phyloP scores from a whole-genome alignment of 2,329 filamentous ascomycete genomes.

The Aspergillus unguis region DNA sequence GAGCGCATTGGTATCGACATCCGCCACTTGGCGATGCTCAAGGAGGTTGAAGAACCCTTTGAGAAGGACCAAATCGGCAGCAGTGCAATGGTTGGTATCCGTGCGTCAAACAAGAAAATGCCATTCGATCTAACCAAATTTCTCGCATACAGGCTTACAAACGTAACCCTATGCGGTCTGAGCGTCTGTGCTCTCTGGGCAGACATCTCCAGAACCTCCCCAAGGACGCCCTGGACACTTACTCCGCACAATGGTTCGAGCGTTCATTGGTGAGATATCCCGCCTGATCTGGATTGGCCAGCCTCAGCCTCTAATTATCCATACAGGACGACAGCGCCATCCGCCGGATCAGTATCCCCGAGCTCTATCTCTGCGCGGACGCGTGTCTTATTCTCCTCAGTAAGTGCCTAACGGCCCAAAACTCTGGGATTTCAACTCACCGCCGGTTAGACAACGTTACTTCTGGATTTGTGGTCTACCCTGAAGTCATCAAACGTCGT shows the following conservation, averaged over 20 bases:
- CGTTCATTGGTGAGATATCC: slow-evolving; percentile 54
- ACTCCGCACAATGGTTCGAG: slow-evolving; percentile 72
- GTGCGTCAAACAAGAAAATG: not conserved
- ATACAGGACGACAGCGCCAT: slow-evolving; percentile 66
- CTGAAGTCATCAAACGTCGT: slow-evolving; percentile 64
- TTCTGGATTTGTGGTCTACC: slow-evolving; percentile 73
- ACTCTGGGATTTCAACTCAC: not conserved
- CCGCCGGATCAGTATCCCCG: slow-evolving; percentile 56
- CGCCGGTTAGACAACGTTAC: slow-evolving; percentile 61
- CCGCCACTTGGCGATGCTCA: slow-evolving; percentile 68
- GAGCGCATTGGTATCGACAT: slow-evolving; percentile 73
- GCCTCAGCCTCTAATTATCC: slow-evolving; percentile 9
- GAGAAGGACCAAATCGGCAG: slow-evolving; percentile 75
- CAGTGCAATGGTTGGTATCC: slow-evolving; percentile 50
- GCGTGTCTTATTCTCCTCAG: slow-evolving; percentile 47
- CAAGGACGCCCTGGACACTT: slow-evolving; percentile 62
- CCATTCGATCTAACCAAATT: slow-evolving; percentile 15
- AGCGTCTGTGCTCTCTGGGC: slow-evolving; percentile 59
- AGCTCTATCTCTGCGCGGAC: slow-evolving; percentile 66
- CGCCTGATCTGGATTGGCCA: not conserved
- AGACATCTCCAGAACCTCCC: slow-evolving; percentile 55
- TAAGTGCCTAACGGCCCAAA: slow-evolving; percentile 17
- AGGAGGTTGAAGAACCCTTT: slow-evolving; percentile 83
- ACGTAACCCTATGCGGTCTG: slow-evolving; percentile 56
- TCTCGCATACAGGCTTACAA: slow-evolving; percentile 59